These are phyloP conservation scores for Apium graveolens DNA, from an alignment of 129 eudicot genomes.

Conservation along the genomic window DNA sequence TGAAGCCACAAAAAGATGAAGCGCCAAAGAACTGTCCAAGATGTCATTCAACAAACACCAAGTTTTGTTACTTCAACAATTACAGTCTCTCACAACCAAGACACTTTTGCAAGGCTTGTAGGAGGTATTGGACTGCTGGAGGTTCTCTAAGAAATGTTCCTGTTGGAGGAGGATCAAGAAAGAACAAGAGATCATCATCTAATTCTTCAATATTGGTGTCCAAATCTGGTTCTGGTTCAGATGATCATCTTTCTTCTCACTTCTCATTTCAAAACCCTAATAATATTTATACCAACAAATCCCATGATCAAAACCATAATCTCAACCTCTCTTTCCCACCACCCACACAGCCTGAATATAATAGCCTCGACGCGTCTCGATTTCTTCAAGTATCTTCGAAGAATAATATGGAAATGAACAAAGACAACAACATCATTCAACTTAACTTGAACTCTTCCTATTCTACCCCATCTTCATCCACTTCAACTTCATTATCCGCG, in stretches of 20 bases:
- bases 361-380: slow-evolving; percentile 19
- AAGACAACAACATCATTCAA: slow-evolving; percentile 14
- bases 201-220: slow-evolving; percentile 24
- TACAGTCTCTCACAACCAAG: slow-evolving; percentile 84
- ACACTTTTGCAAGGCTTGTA: slow-evolving; percentile 69
- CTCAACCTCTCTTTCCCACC: slow-evolving; percentile 38
- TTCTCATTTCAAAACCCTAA: slow-evolving; percentile 25
- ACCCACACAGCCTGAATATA: slow-evolving; percentile 20
- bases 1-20: slow-evolving; percentile 47
- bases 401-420: slow-evolving; percentile 19
- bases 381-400: slow-evolving; percentile 21
- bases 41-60: slow-evolving; percentile 69
- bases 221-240: slow-evolving; percentile 13
- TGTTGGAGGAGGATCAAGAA: slow-evolving; percentile 81
- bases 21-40: slow-evolving; percentile 55
- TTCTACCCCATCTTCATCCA: neutral
- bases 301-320: slow-evolving; percentile 31
- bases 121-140: slow-evolving; percentile 86
- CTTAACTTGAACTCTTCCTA: slow-evolving; percentile 9
- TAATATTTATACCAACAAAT: neutral
- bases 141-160: slow-evolving; percentile 81
- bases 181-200: slow-evolving; percentile 51
- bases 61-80: slow-evolving; percentile 80
- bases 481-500: slow-evolving; percentile 11
- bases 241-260: slow-evolving; percentile 32